These are phyloP conservation scores for Scleroderma bovista DNA, from an alignment of 768 basidiomycete genomes.

Conservation along the genomic window DNA sequence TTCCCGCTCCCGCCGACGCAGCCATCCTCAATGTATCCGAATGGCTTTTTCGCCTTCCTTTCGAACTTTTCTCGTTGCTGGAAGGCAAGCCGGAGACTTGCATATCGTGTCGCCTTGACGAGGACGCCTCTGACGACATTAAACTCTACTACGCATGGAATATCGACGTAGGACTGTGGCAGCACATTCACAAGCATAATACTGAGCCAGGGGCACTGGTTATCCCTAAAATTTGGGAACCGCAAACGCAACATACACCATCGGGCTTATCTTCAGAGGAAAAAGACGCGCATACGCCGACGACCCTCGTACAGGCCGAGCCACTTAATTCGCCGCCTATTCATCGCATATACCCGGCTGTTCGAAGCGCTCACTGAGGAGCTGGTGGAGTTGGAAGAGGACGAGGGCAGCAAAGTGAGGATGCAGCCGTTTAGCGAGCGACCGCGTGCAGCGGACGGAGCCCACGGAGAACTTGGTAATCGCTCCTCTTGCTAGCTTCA, in stretches of 20 bases:
- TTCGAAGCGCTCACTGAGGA: conserved; percentile 72
- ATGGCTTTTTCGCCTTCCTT: conserved; percentile 52
- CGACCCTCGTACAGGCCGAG: conserved; percentile 44
- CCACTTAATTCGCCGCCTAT: conserved; percentile 39
- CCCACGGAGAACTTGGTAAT: conserved; percentile 53
- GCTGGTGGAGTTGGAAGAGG: conserved; percentile 67
- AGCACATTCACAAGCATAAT: conserved; percentile 34
- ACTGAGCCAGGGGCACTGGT: conserved; percentile 16
- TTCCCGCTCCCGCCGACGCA: conserved; percentile 44
- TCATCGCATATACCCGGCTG: conserved; percentile 68
- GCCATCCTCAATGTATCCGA: conserved; percentile 46
- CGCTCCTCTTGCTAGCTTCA: neutral
- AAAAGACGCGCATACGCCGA: conserved; percentile 28
- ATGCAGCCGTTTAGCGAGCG: conserved; percentile 56
- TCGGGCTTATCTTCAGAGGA: neutral
- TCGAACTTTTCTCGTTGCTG: conserved; percentile 43
- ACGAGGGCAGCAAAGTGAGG: conserved; percentile 57
- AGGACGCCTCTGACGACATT: conserved; percentile 40
- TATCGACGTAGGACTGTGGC: conserved; percentile 52
- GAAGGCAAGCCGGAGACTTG: conserved; percentile 46
- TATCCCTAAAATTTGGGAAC: conserved; percentile 39
- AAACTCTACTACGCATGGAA: conserved; percentile 44
- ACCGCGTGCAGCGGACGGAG: conserved; percentile 60
- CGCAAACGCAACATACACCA: conserved; percentile 11
- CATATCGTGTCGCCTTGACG: conserved; percentile 45